These are phyloP conservation scores for Tubosaeta sp. DNA, from an alignment of 768 basidiomycete species.

Conservation along the genomic window DNA sequence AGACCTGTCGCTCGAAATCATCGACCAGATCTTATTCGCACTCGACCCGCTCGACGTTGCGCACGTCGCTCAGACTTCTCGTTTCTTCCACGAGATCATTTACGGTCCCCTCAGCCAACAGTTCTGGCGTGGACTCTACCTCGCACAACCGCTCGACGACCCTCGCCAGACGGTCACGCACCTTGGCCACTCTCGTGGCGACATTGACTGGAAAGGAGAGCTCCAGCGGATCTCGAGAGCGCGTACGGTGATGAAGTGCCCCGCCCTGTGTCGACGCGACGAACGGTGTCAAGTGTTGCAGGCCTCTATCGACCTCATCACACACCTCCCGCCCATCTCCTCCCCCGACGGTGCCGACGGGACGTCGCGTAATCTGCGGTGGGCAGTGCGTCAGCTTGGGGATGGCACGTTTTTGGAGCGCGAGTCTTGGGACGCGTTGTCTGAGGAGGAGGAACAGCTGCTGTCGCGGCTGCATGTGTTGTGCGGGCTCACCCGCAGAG, in stretches of 20 bases:
- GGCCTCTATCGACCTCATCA: constrained; percentile 50
- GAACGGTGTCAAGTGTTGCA: constrained; percentile 42
- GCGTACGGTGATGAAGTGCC: constrained; percentile 40
- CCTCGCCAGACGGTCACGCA: constrained; percentile 45
- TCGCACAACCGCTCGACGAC: constrained; percentile 60
- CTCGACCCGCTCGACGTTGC: constrained; percentile 62
- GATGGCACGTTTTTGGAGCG: constrained; percentile 44
- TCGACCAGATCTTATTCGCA: constrained; percentile 53
- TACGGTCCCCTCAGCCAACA: constrained; percentile 40
- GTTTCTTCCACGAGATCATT: constrained; percentile 38
- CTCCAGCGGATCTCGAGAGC: constrained; percentile 56
- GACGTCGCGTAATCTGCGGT: constrained; percentile 48
- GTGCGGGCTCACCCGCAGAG: constrained; percentile 50
- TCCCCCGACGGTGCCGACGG: constrained; percentile 21
- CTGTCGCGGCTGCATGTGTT: constrained; percentile 50
- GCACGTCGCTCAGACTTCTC: constrained; percentile 47
- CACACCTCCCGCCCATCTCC: constrained; percentile 37
- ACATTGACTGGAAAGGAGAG: constrained; percentile 49
- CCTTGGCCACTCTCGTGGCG: constrained; percentile 15
- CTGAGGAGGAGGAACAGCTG: constrained; percentile 41
- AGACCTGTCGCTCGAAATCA: constrained; percentile 53
- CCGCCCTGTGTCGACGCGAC: constrained; percentile 33
- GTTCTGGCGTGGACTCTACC: constrained; percentile 66
- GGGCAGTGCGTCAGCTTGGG: constrained; percentile 44
- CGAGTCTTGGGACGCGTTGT: constrained; percentile 17